Evolutionary conservation across 345 rosid genomes (phyloP), one percentile per base, ranked within the genome.

Genomic region (Trapa incisa): DNA sequence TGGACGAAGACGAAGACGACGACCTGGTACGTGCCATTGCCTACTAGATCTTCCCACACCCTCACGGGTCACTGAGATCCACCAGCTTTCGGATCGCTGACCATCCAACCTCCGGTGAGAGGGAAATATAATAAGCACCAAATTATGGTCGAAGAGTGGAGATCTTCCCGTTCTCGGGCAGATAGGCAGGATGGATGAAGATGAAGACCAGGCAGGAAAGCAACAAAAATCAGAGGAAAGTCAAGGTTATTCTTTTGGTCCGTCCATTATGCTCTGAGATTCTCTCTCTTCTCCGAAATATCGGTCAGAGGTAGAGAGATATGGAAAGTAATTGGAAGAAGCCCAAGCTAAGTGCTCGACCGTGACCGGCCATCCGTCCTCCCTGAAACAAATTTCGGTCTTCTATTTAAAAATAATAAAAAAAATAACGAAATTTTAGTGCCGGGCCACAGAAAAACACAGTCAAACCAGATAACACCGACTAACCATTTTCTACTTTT

Each of bases 1-100:
- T 70, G 15, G 81, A 58, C n/a, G 74, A 62, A 0, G 80, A 75
- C 8, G 78, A 69, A 15, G 75, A 77, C 14, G 82, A 80, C 53
- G 84, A 83, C 82, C 86, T 81, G 58, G 60, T 68, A 77, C 84
- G 80, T 58, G 77, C 84, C 85, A 84, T 81, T 7, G 38, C 36
- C 32, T 11, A 39, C 39, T 13, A 64, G 48, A 64, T 38, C 67
- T n/a, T 50, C 67, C 67, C 35, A 64, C 67, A 42, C 50, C 6
- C 16, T 22, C 13, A 6, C 1, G 48, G 48, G 33, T 8, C 32
- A 64, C 17, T n/a, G 14, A 64, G 67, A 12, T 6, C 32, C 32
- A 6, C 45, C 61, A 3, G 1, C 10, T 67, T 53, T 37, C 39
- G 17, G 69, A 67, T 67, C 69, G 15, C 17, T 1, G 1, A 41